Conservation (phyloP, 2,329 filamentous ascomycete species). For the Drechslerella coelobrocha region DNA sequence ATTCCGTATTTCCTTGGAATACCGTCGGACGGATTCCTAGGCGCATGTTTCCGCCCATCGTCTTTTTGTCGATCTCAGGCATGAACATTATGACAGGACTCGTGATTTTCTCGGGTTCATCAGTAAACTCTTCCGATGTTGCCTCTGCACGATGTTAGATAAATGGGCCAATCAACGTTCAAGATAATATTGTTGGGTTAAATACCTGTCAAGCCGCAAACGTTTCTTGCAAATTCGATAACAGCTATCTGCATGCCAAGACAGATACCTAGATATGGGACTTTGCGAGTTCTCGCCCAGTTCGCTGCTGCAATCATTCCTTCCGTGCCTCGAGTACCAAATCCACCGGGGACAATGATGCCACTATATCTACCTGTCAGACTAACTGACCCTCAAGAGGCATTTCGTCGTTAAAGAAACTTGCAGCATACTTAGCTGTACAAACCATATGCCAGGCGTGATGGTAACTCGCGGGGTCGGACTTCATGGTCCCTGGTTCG, state of each 20-base stretch:
- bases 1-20: slow-evolving; percentile 78
- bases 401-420: not conserved
- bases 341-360: slow-evolving; percentile 76
- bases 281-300: slow-evolving; percentile 82
- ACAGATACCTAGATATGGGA: slow-evolving; percentile 87
- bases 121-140: slow-evolving; percentile 66
- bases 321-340: slow-evolving; percentile 80
- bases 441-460: slow-evolving; percentile 83
- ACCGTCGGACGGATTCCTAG: slow-evolving; percentile 75
- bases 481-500: slow-evolving; percentile 69
- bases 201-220: slow-evolving; percentile 67
- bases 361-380: slow-evolving; percentile 58
- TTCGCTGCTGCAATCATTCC: slow-evolving; percentile 89
- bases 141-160: slow-evolving; percentile 57
- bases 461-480: slow-evolving; percentile 76
- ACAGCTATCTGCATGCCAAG: slow-evolving; percentile 92
- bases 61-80: slow-evolving; percentile 81
- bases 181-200: not conserved
- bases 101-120: slow-evolving; percentile 62
- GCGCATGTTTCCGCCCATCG: slow-evolving; percentile 85
- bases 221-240: slow-evolving; percentile 81
- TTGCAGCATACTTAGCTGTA: slow-evolving; percentile 64
- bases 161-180: not conserved
- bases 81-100: slow-evolving; percentile 84
- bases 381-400: slow-evolving; percentile 14